phyloP scores from a whole-genome alignment of 768 basidiomycete species.

The Amanita exitialis region DNA sequence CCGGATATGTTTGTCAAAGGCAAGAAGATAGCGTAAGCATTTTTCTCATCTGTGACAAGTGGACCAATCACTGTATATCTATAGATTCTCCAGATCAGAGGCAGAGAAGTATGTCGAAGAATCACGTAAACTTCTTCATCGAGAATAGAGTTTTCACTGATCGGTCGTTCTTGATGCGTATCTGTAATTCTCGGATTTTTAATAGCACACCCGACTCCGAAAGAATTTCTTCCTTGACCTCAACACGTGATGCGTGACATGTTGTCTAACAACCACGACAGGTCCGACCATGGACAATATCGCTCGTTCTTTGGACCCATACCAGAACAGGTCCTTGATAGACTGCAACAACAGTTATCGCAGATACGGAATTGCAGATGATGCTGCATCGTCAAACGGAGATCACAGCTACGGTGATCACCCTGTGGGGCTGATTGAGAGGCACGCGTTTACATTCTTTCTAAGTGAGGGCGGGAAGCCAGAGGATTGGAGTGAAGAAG shows the following conservation, averaged over 20 bases:
- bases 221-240: no score
- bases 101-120: conserved; percentile 54
- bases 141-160: conserved; percentile 11
- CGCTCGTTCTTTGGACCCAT: conserved; percentile 7
- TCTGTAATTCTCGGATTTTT: not conserved
- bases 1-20: conserved; percentile 85
- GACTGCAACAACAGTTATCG: not conserved
- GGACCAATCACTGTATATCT: conserved; percentile 5
- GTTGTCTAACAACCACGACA: not conserved
- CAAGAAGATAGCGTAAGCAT: conserved; percentile 54
- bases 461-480: conserved; percentile 49
- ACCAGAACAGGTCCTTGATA: not conserved
- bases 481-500: conserved; percentile 57
- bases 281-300: not conserved
- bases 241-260: not conserved
- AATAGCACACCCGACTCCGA: not conserved
- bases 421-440: conserved; percentile 39
- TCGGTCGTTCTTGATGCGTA: not conserved
- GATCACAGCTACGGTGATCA: conserved; percentile 20
- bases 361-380: not conserved
- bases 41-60: not conserved
- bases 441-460: conserved; percentile 57
- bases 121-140: conserved; percentile 44
- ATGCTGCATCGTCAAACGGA: not conserved
- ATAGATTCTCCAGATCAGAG: conserved; percentile 59